These are phyloP conservation scores for Ammopiptanthus mongolicus DNA, from an alignment of 306 rosid genomes.

Conservation along the genomic window DNA sequence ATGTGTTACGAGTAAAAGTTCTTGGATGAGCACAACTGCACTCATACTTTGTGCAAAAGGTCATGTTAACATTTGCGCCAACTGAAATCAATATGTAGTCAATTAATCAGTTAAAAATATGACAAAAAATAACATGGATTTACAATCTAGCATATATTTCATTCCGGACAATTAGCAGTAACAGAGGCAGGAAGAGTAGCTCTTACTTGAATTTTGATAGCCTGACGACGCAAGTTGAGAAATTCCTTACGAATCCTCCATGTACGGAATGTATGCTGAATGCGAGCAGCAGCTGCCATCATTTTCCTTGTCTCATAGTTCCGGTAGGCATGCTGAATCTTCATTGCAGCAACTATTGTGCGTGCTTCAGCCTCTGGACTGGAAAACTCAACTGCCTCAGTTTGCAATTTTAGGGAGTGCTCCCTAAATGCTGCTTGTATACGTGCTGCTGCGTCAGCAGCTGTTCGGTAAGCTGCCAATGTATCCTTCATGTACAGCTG, in stretches of 20 bases:
- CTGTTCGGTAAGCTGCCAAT: conserved; percentile 72
- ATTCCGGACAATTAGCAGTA: not conserved
- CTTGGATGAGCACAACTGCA: not conserved
- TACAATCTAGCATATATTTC: not conserved
- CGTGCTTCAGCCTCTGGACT: conserved; percentile 80
- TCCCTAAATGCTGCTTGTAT: conserved; percentile 84
- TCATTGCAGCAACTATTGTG: conserved; percentile 83
- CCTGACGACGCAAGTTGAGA: conserved; percentile 69
- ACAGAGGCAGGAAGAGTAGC: conserved; percentile 15
- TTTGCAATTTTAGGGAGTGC: conserved; percentile 54
- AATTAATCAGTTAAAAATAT: not conserved
- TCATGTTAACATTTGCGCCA: not conserved
- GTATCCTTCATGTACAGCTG: conserved; percentile 68
- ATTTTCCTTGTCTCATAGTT: conserved; percentile 52
- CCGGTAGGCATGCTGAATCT: conserved; percentile 90
- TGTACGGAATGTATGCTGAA: conserved; percentile 75
- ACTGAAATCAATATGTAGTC: not conserved
- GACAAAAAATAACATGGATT: not conserved
- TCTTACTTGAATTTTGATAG: conserved; percentile 84
- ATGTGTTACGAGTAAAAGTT: not conserved
- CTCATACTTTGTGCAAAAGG: not conserved
- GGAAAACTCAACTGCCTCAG: conserved; percentile 44
- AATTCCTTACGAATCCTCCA: conserved; percentile 85
- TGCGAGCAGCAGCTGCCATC: conserved; percentile 79
- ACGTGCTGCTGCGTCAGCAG: conserved; percentile 96